A percentile compares a stretch with the other conserved stretches of the same genome.
phyloP scores from a whole-genome alignment of 2,329 filamentous ascomycete genomes.

The Xylariaceae sp. region DNA sequence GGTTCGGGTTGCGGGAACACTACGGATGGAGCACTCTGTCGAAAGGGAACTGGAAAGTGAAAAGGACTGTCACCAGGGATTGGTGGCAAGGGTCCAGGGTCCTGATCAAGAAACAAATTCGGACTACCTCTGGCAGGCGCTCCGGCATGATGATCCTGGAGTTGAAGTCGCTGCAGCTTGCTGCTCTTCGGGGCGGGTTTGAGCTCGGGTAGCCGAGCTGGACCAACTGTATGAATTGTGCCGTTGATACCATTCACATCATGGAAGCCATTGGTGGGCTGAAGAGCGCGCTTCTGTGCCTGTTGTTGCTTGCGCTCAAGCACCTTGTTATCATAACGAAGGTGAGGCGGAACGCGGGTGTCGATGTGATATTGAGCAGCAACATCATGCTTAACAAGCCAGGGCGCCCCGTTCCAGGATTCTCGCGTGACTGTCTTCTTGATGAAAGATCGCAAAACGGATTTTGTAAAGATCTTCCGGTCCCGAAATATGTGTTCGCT shows the following conservation, averaged over 20 bases:
- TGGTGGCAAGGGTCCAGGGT: conserved; percentile 39
- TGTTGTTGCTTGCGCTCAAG: conserved; percentile 71
- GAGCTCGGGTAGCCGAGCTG: conserved; percentile 63
- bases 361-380: conserved; percentile 82
- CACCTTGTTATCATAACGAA: conserved; percentile 75
- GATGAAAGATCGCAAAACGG: conserved; percentile 87
- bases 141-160: conserved; percentile 37
- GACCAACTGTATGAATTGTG: conserved; percentile 39
- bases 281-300: conserved; percentile 58
- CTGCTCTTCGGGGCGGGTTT: conserved; percentile 69
- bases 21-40: conserved; percentile 42
- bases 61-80: conserved; percentile 45
- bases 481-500: conserved; percentile 81
- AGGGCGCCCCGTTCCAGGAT: conserved; percentile 92
- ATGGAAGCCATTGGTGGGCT: conserved; percentile 33
- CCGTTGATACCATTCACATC: conserved; percentile 40
- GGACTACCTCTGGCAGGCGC: conserved; percentile 39
- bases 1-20: conserved; percentile 42
- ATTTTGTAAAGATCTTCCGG: conserved; percentile 89
- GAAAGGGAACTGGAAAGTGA: conserved; percentile 43
- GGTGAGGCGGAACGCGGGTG: conserved; percentile 76
- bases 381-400: conserved; percentile 85
- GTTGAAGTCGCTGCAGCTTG: conserved; percentile 54
- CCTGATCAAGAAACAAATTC: conserved; percentile 34
- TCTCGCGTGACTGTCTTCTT: conserved; percentile 92